Base-by-base conservation (phyloP, 2,329 filamentous ascomycete species). In the Trichoderma aggressivum region DNA sequence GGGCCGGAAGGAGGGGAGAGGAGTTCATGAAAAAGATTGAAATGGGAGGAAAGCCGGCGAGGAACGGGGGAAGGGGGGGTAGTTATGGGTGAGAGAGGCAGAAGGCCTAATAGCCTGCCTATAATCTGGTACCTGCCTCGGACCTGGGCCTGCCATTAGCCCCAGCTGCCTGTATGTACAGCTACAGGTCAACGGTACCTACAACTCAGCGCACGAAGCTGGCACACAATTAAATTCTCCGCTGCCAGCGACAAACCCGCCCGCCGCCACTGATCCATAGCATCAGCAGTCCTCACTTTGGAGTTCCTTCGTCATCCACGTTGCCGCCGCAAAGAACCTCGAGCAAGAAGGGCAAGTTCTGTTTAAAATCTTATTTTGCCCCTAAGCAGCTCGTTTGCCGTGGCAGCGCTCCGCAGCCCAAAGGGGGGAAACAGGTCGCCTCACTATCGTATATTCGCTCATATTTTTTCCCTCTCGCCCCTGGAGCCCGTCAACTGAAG, bases 11-110 rank as follows among this genome's bases (percentile, higher is more conserved):
- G 28, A 74, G 72, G 74, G 72, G 71, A 74, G 36, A 53, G 72
- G 72, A 63, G 65, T 55, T 70, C 70, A 72, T 68, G 70, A 75
- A 73, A 73, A 77, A 72, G 72, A 72, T 74, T 62, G 72, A 76
- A 78, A 76, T 73, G 71, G 73, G 74, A 74, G 71, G 75, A 77
- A 78, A 75, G 74, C 72, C 74, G 76, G 75, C 73, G 77, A 75
- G 74, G 75, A 77, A 70, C 78, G 75, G 78, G 79, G 79, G 78
- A 75, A 77, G 76, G 77, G 78, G 78, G 78, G 78, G 50, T 77
- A 80, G 78, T 78, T 81, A 80, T 80, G 79, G 79, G 79, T 65
- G 59, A 70, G 60, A 64, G 61, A 66, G 63, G 50, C 63, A 66
- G 63, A 72, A 53, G 70, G 43, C 66, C 59, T 79, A 77, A 77